Base-by-base conservation (phyloP, 2,329 filamentous ascomycete species). In the Elsinoe necatrix region DNA sequence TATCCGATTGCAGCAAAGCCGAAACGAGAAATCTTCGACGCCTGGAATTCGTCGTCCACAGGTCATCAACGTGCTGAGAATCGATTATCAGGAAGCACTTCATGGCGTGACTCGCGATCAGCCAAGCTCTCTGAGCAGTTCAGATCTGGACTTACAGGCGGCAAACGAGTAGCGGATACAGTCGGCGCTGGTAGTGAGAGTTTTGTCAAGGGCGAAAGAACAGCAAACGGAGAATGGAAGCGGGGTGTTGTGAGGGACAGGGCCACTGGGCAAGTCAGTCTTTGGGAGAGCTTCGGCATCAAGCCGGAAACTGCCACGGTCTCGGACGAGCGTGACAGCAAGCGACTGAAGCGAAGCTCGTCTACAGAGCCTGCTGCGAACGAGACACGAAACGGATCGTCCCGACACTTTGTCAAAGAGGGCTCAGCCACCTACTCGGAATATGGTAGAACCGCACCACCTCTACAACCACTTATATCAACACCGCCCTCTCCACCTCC, bases 41-140 rank as follows among this genome's bases (percentile, higher is more conserved):
- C 95, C 71, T 96, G 92, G 91, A 96, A 92, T 68, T 95, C 89
- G 65, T 92, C 89, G 60, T 90, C 95, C 71, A 89, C 83, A 65
- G 84, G 81, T 66, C 89, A 95, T 68, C 90, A 95, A 71, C 79
- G 83, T 39, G 82, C 87, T 41, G 86, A 92, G 59, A 84, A 82
- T 58, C 72, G 75, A 2, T 77, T 85, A 1, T 80, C 81, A 1
- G 79, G 80, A 21, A 79, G 77, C 63, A 83, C 74, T 61, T 78
- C 81, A 66, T 95, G 89, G 89, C 83, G 87, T 21, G 77, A 83
- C 52, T 85, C 82, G 12, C 81, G 88, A 41, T 80, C 77, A 43
- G 70, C 76, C 55, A 93, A 92, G 71, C 76, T 95, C 37, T 76
- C 78, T 47, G 76, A 77, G 64, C 89, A 95, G 68, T 88, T 88